Evolutionary conservation across 352 stramenopile genomes (phyloP).

Genomic region (Globisporangium splendens): DNA sequence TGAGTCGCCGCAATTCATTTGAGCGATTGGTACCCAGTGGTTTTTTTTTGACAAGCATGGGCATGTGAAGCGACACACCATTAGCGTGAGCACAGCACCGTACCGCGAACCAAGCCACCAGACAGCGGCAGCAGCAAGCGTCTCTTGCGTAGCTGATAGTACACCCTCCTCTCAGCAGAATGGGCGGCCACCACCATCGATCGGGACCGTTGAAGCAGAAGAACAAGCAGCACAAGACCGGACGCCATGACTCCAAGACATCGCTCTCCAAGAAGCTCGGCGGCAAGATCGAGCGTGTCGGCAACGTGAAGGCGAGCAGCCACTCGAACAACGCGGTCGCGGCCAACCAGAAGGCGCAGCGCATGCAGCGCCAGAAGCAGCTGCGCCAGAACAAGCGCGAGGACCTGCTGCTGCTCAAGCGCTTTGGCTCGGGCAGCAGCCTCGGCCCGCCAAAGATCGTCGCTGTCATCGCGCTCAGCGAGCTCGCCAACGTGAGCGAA

Average conservation of each 20-base stretch:
- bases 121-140: too few species aligned
- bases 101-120: not conserved
- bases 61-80: not conserved
- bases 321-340: conserved; percentile 44
- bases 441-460: conserved; percentile 82
- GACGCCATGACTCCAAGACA: conserved; percentile 82
- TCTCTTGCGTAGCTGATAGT: too few species aligned
- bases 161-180: conserved; percentile 11
- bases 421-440: conserved; percentile 67
- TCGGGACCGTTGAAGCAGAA: conserved; percentile 87
- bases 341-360: conserved; percentile 66
- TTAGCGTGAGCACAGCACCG: too few species aligned
- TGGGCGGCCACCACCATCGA: conserved; percentile 82
- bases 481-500: conserved; percentile 50
- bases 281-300: conserved; percentile 69
- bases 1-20: too few species aligned
- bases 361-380: conserved; percentile 83
- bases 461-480: conserved; percentile 77
- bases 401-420: conserved; percentile 78
- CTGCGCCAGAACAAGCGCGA: conserved; percentile 82
- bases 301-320: conserved; percentile 34
- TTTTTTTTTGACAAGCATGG: conserved; percentile 2
- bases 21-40: not conserved
- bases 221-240: conserved; percentile 92
- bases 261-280: conserved; percentile 57